Conservation (phyloP, 257 asterid genomes). For the Fraxinus quadrangulata region DNA sequence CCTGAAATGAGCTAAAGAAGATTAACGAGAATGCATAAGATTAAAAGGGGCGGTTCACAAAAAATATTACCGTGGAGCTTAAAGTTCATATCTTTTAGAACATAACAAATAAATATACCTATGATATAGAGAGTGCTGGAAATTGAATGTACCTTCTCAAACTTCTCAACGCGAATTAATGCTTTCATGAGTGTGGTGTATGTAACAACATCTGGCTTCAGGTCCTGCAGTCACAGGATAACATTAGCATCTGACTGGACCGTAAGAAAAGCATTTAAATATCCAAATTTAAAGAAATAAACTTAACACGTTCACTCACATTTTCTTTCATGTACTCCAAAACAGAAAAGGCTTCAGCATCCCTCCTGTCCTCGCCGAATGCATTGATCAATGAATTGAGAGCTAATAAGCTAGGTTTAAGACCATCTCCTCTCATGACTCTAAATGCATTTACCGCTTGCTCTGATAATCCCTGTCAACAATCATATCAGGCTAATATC, state of each 20-base stretch:
- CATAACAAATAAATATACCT: background rate
- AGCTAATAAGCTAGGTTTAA: conserved; percentile 83
- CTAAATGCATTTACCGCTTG: conserved; percentile 89
- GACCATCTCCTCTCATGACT: conserved; percentile 88
- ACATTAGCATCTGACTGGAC: conserved; percentile 12
- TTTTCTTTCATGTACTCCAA: conserved; percentile 92
- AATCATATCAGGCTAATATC: conserved; percentile 17
- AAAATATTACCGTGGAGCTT: background rate
- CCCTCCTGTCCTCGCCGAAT: conserved; percentile 93
- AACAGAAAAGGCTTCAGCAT: conserved; percentile 86
- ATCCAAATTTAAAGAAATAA: conserved; percentile 1
- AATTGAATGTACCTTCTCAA: conserved; percentile 56
- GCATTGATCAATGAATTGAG: conserved; percentile 88
- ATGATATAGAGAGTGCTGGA: conserved; percentile 9
- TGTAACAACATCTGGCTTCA: conserved; percentile 90
- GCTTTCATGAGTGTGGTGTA: conserved; percentile 97
- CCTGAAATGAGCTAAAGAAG: background rate
- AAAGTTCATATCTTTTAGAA: background rate
- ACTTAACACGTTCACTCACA: conserved; percentile 43
- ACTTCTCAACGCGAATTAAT: conserved; percentile 86
- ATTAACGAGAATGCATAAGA: background rate
- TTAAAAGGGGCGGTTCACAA: background rate
- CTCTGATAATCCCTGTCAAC: conserved; percentile 81
- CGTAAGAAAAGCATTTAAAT: conserved; percentile 12
- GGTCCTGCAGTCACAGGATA: conserved; percentile 53